These are phyloP conservation scores for Eucommia ulmoides DNA, from an alignment of 257 asterid species.

Conservation along the genomic window DNA sequence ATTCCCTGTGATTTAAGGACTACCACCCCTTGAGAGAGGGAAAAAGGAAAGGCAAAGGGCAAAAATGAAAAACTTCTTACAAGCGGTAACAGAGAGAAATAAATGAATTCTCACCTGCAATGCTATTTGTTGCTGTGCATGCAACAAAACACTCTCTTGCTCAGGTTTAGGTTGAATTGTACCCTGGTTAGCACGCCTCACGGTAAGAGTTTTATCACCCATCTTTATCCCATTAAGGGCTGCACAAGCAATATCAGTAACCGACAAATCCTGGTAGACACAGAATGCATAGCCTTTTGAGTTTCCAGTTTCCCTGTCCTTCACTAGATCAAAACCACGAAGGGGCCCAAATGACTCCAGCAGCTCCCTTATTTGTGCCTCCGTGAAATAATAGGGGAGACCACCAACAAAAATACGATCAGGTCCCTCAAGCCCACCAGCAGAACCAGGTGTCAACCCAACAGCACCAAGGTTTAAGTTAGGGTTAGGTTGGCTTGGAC, in stretches of 20 bases:
- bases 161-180: conserved; percentile 81
- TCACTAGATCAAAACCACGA: conserved; percentile 89
- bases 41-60: no score
- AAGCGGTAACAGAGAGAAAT: no score
- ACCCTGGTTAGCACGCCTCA: conserved; percentile 93
- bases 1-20: no score
- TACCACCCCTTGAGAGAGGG: no score
- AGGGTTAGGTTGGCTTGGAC: conserved; percentile 93
- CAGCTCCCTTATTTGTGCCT: conserved; percentile 85
- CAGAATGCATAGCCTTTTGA: conserved; percentile 99
- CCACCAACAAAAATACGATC: conserved; percentile 97
- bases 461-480: conserved; percentile 84
- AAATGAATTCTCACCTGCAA: conserved; percentile 77
- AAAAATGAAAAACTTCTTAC: no score
- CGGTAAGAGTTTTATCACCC: conserved; percentile 97
- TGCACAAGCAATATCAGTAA: conserved; percentile 96
- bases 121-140: conserved; percentile 93
- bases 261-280: conserved; percentile 82
- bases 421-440: conserved; percentile 97
- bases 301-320: conserved; percentile 97
- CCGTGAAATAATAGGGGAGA: conserved; percentile 89
- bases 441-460: conserved; percentile 84
- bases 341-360: conserved; percentile 96
- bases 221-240: conserved; percentile 97
- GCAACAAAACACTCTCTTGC: conserved; percentile 82